These are phyloP conservation scores for Endocladia muricata DNA, from an alignment of 31 red algal genomes.

Conservation along the genomic window DNA sequence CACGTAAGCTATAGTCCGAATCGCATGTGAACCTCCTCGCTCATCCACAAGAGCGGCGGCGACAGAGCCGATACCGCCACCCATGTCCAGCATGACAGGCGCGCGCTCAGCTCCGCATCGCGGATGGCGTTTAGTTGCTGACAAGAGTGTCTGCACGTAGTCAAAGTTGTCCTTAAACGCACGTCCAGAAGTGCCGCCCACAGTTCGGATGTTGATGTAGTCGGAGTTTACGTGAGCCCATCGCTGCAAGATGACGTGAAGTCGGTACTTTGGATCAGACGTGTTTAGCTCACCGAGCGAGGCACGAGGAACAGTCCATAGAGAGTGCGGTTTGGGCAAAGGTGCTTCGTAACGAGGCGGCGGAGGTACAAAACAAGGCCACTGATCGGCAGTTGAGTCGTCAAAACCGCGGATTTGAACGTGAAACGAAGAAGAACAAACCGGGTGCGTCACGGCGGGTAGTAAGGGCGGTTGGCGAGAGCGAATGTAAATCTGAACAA, in stretches of 20 bases:
- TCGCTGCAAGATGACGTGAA: slow-evolving; percentile 27
- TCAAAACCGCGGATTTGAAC: slow-evolving; percentile 17
- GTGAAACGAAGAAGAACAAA: slow-evolving; percentile 27
- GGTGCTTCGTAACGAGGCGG: slow-evolving; percentile 19
- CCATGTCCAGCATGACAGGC: slow-evolving; percentile 36
- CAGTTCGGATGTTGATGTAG: slow-evolving; percentile 22
- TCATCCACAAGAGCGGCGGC: slow-evolving; percentile 30
- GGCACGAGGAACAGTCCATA: slow-evolving; percentile 29
- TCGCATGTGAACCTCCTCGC: slow-evolving; percentile 5
- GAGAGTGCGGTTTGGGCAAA: slow-evolving; percentile 8
- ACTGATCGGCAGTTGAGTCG: slow-evolving; percentile 8
- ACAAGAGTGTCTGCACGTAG: slow-evolving; percentile 13
- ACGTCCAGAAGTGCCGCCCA: slow-evolving; percentile 35
- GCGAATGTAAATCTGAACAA: no score
- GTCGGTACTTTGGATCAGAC: slow-evolving; percentile 11
- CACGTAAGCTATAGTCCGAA: slow-evolving; percentile 30
- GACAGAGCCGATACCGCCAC: slow-evolving; percentile 45
- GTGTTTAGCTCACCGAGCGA: slow-evolving; percentile 29
- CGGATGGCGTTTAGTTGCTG: background rate
- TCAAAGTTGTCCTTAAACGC: slow-evolving; percentile 38
- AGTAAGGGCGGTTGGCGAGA: no score
- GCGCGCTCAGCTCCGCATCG: slow-evolving; percentile 13
- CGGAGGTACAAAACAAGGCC: slow-evolving; percentile 22
- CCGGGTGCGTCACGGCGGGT: no score
- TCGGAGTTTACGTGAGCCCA: slow-evolving; percentile 20